These are phyloP conservation scores for Sordaria brevicollis DNA, from an alignment of 495 filamentous ascomycete genomes.

Conservation along the genomic window DNA sequence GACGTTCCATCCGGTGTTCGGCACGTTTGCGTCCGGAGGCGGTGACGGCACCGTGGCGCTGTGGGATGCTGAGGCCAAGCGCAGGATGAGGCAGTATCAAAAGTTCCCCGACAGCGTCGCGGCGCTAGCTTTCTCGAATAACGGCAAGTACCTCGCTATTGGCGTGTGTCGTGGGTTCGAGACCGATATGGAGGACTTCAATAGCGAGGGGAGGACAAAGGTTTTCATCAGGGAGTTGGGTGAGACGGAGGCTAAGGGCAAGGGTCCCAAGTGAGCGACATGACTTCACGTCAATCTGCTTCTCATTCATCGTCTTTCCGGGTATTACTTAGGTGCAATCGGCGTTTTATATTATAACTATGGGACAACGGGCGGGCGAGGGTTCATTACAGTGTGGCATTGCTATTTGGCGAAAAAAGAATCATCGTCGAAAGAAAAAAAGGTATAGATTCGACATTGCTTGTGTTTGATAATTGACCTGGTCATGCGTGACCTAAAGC, in stretches of 20 bases:
- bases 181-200: constrained; percentile 72
- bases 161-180: constrained; percentile 86
- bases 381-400: not conserved
- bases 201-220: constrained; percentile 57
- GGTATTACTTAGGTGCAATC: not conserved
- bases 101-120: constrained; percentile 69
- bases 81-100: constrained; percentile 83
- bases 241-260: constrained; percentile 82
- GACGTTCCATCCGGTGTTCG: constrained; percentile 81
- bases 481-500: not conserved
- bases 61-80: constrained; percentile 90
- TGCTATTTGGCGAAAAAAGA: not conserved
- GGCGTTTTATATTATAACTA: not conserved
- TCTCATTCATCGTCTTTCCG: not conserved
- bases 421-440: not conserved
- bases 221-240: constrained; percentile 73
- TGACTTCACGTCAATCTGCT: not conserved
- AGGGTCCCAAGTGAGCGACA: constrained; percentile 47
- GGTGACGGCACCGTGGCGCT: constrained; percentile 91
- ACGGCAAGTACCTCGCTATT: constrained; percentile 77
- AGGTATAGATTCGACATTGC: not conserved
- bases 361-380: not conserved
- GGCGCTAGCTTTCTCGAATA: constrained; percentile 61
- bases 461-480: not conserved
- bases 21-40: constrained; percentile 87